phyloP scores from a whole-genome alignment of 176 grass and related monocot species.

The Tuctoria greenei region DNA sequence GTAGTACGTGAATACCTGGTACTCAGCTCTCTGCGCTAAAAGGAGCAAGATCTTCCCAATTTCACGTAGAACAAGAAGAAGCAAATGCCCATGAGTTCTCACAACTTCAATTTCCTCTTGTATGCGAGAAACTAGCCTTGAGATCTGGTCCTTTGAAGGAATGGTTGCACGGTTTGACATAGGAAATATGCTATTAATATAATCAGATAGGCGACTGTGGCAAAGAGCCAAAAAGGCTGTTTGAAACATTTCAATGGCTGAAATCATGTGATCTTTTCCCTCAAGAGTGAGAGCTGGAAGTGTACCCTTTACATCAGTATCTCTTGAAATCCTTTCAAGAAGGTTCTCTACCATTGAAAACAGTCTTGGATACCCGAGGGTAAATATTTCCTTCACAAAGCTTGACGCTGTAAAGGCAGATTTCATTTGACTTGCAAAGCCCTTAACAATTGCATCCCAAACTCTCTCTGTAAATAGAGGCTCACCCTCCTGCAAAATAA shows the following conservation, averaged over 20 bases:
- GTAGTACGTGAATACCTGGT: slow-evolving; percentile 62
- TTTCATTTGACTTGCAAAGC: slow-evolving; percentile 94
- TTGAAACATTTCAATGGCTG: slow-evolving; percentile 87
- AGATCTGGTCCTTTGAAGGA: slow-evolving; percentile 98
- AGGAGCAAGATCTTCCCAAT: slow-evolving; percentile 84
- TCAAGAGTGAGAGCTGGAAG: slow-evolving; percentile 70
- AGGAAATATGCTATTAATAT: slow-evolving; percentile 93
- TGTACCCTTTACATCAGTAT: slow-evolving; percentile 92
- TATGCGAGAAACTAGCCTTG: slow-evolving; percentile 86
- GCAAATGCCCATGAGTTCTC: slow-evolving; percentile 82
- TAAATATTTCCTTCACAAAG: slow-evolving; percentile 99
- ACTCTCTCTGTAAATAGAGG: slow-evolving; percentile 94
- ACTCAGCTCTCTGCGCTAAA: slow-evolving; percentile 89
- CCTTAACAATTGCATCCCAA: slow-evolving; percentile 96
- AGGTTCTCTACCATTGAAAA: slow-evolving; percentile 94
- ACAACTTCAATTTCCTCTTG: slow-evolving; percentile 98
- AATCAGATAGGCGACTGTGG: slow-evolving; percentile 84
- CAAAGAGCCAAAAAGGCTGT: slow-evolving; percentile 80
- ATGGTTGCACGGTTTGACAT: slow-evolving; percentile 83
- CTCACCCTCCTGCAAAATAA: slow-evolving; percentile 77
- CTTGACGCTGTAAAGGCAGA: slow-evolving; percentile 87
- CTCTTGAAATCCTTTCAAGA: slow-evolving; percentile 86
- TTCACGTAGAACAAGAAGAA: slow-evolving; percentile 81
- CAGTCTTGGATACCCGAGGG: slow-evolving; percentile 85
- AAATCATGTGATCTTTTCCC: slow-evolving; percentile 80